phyloP scores from a whole-genome alignment of 192 early-diverging fungal genomes.

The Entomortierella lignicola region DNA sequence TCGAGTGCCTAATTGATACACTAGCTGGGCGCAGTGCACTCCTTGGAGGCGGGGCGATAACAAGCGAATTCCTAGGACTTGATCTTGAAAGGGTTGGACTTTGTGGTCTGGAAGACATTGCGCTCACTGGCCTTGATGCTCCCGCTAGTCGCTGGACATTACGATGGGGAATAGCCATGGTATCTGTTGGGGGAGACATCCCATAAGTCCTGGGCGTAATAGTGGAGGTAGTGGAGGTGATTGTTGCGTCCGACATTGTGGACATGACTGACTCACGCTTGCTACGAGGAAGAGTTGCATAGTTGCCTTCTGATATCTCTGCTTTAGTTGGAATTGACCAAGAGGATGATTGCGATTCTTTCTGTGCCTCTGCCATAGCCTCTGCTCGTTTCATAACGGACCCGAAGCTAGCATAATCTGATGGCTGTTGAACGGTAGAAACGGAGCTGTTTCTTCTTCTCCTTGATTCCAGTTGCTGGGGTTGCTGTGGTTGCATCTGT shows the following conservation, averaged over 20 bases:
- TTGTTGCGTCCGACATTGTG: conserved; percentile 10
- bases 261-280: conserved; percentile 44
- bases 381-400: conserved; percentile 43
- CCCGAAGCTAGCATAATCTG: conserved; percentile 48
- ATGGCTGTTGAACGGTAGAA: conserved; percentile 5
- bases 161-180: conserved; percentile 3
- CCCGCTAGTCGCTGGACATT: conserved; percentile 10
- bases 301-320: conserved; percentile 3
- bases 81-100: conserved; percentile 28
- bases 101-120: conserved; percentile 28
- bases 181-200: conserved; percentile 8
- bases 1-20: conserved; percentile 39
- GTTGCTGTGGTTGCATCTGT: background rate
- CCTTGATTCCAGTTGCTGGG: conserved; percentile 9
- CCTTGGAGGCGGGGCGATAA: conserved; percentile 43
- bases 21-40: conserved; percentile 42
- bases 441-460: conserved; percentile 46
- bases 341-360: conserved; percentile 13
- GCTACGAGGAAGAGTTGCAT: conserved; percentile 31
- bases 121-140: conserved; percentile 19
- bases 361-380: conserved; percentile 27
- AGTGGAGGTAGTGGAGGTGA: background rate
- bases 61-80: conserved; percentile 42
- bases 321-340: conserved; percentile 39
- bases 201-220: background rate